Evolutionary conservation across 176 grass and related monocot species (phyloP).

Genomic region (Melocanna baccifera): DNA sequence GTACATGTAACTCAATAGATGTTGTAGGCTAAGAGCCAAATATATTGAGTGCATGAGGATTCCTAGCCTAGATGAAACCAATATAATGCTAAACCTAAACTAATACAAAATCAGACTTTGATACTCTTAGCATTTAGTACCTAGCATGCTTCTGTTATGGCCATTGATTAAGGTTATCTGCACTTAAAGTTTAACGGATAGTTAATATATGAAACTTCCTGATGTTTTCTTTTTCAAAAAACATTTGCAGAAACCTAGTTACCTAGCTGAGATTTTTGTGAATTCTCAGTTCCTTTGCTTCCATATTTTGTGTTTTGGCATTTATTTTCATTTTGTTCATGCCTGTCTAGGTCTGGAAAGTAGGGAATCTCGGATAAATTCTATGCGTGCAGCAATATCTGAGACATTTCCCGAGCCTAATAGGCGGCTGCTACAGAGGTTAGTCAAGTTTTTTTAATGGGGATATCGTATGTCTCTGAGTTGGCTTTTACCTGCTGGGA

Average conservation of each 20-base stretch:
- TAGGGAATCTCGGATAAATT: conserved; percentile 81
- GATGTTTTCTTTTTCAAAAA: not conserved
- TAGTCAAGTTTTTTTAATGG: conserved; percentile 21
- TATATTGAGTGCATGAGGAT: not conserved
- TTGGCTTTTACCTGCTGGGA: conserved; percentile 23
- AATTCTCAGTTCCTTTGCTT: conserved; percentile 18
- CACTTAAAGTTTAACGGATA: not conserved
- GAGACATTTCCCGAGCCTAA: conserved; percentile 99
- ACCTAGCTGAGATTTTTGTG: conserved; percentile 8
- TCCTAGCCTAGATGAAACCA: not conserved
- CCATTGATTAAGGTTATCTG: not conserved
- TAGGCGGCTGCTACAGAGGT: conserved; percentile 84
- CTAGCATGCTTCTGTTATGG: conserved; percentile 4
- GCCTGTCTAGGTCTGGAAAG: conserved; percentile 66
- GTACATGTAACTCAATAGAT: too few relatives aligned
- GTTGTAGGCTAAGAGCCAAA: conserved; percentile 5
- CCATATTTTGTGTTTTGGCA: conserved; percentile 9
- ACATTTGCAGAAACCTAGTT: not conserved
- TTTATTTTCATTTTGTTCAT: conserved; percentile 32
- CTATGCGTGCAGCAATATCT: conserved; percentile 82
- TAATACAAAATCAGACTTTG: not conserved
- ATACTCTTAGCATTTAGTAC: conserved; percentile 1
- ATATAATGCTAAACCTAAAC: not conserved
- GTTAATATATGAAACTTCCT: not conserved
- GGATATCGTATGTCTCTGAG: conserved; percentile 18